phyloP scores from a whole-genome alignment of 2,329 filamentous ascomycete genomes.

The Trichophyton verrucosum region DNA sequence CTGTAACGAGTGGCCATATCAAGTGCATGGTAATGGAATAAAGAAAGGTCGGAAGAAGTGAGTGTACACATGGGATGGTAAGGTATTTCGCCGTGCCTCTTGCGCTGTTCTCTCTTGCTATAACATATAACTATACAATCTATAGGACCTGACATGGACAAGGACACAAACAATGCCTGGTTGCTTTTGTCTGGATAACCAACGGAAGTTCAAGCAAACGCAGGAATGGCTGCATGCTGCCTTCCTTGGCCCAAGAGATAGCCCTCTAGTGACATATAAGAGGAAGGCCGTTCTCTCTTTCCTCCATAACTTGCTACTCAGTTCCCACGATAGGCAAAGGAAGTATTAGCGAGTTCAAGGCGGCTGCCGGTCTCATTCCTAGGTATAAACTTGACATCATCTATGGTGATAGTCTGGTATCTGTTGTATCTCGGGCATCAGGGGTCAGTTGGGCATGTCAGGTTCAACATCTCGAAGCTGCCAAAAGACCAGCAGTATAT shows the following conservation, averaged over 20 bases:
- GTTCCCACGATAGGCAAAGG: background rate
- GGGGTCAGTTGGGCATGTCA: too few species aligned
- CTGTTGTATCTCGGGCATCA: too few species aligned
- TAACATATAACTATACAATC: background rate
- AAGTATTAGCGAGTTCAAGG: background rate
- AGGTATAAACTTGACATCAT: too few species aligned
- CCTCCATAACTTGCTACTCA: background rate
- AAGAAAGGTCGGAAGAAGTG: background rate
- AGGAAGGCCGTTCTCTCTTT: background rate
- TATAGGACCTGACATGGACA: background rate
- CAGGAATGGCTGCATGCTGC: background rate
- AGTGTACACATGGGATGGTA: background rate
- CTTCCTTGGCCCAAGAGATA: background rate
- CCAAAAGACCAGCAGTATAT: too few species aligned
- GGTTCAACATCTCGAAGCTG: too few species aligned
- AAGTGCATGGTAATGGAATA: constrained; percentile 10
- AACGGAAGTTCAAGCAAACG: background rate
- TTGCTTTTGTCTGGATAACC: background rate
- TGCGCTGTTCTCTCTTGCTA: background rate
- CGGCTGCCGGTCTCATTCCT: background rate
- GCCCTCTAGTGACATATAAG: background rate
- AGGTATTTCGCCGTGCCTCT: background rate
- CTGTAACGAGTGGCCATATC: constrained; percentile 9
- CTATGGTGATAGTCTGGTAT: too few species aligned
- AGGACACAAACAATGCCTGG: background rate